Evolutionary conservation across 2,329 filamentous ascomycete species (phyloP), one percentile per base, ranked within the genome.

Genomic region (Fusarium sacchari): DNA sequence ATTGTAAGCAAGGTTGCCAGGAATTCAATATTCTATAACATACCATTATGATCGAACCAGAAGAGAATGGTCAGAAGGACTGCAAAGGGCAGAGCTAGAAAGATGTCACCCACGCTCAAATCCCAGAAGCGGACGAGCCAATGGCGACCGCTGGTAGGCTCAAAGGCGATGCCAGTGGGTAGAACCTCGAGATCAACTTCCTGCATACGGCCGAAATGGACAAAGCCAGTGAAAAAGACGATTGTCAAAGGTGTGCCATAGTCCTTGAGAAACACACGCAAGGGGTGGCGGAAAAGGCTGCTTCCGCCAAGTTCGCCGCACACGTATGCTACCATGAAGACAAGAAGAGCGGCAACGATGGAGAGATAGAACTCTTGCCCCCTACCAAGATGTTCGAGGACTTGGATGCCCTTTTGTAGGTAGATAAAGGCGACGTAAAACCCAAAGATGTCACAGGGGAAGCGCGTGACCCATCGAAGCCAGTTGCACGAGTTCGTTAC

Each of bases 361-460:
- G 93, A 95, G 32, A 97, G 88, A 79, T 97, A 97, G 84, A 96
- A 85, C 80, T 92, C 88, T 55, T 86, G 87, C 74, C 85, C 82
- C 81, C 86, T 79, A 82, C 93, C 95, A 78, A 97, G 92, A 18
- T 92, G 88, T 47, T 91, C 92, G 26, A 97, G 88, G 20, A 97
- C 93, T 82, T 97, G 94, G 70, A 97, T 92, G 22, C 94, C 94
- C 82, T 97, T 97, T 79, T 97, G 94, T 26, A 97, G 87, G 80
- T 97, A 97, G 81, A 97, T 96, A 79, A 93, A 95, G 64, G 94
- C 94, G 53, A 97, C 94, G 80, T 97, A 97, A 84, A 97, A 97
- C 57, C 94, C 95, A 75, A 97, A 97, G 78, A 96, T 96, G 81
- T 97, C 95, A 83, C 95, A 97, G 30, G 94, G 94, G 80, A 97